Evolutionary conservation across 2,329 filamentous ascomycete species (phyloP).

Genomic region (Nigrospora sphaerica): DNA sequence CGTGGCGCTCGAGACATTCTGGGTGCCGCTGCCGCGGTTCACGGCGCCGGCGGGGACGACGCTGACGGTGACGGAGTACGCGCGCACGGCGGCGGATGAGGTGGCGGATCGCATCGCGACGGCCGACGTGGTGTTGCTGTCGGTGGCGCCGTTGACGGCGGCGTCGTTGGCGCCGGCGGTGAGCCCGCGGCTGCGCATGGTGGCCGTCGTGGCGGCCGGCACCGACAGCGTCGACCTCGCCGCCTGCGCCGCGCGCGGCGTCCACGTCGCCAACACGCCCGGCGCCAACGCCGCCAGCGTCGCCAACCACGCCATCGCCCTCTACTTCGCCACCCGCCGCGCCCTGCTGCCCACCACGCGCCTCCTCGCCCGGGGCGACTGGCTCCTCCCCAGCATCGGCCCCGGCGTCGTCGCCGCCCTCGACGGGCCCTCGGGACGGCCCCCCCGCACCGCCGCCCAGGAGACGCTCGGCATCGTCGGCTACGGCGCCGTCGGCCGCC

Average conservation of each 20-base stretch:
- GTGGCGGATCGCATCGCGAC: slow-evolving; percentile 22
- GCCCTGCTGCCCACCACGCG: slow-evolving; percentile 23
- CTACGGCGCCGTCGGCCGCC: slow-evolving; percentile 20
- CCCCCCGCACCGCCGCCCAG: slow-evolving; percentile 14
- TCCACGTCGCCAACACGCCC: slow-evolving; percentile 28
- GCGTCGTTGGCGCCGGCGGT: slow-evolving; percentile 15
- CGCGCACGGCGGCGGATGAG: slow-evolving; percentile 15
- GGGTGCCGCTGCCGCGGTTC: slow-evolving; percentile 19
- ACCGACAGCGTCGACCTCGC: slow-evolving; percentile 28
- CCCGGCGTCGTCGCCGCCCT: slow-evolving; percentile 2
- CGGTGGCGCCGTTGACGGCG: slow-evolving; percentile 20
- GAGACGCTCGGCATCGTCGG: slow-evolving; percentile 22
- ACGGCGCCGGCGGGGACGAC: slow-evolving; percentile 22
- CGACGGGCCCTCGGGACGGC: slow-evolving; percentile 15
- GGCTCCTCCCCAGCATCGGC: slow-evolving; percentile 6
- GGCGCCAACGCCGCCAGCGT: slow-evolving; percentile 27
- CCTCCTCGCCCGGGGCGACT: slow-evolving; percentile 17
- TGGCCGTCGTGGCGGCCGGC: slow-evolving; percentile 28
- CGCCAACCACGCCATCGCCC: slow-evolving; percentile 38
- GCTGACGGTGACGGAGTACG: slow-evolving; percentile 19
- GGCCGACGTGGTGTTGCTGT: slow-evolving; percentile 28
- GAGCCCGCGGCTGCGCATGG: slow-evolving; percentile 21
- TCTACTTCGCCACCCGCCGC: slow-evolving; percentile 33
- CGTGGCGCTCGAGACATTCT: slow-evolving; percentile 25
- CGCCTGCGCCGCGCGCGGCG: slow-evolving; percentile 21